phyloP scores from a whole-genome alignment of 139 green algal genomes.

The Coelastrella sp. region DNA sequence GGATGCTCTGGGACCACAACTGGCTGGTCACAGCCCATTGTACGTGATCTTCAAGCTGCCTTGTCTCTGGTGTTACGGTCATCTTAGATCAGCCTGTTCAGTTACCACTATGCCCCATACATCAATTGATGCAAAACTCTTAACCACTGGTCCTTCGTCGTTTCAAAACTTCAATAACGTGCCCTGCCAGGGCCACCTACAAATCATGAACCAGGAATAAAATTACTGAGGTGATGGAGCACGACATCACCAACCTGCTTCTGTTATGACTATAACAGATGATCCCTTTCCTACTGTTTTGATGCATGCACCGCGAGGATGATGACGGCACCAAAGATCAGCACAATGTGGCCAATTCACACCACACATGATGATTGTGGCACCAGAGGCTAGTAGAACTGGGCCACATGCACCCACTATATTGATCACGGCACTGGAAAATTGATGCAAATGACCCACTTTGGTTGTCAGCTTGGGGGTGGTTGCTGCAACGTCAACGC shows the following conservation, averaged over 20 bases:
- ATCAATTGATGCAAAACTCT: too few species aligned
- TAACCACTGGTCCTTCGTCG: neutral
- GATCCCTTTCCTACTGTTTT: neutral
- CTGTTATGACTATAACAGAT: too few species aligned
- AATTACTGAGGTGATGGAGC: neutral
- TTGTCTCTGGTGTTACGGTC: constrained; percentile 70
- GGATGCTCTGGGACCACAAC: constrained; percentile 74
- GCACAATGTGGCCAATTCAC: neutral
- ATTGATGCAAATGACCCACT: neutral
- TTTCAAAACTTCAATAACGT: neutral
- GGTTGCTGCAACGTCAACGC: neutral
- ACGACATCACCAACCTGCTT: neutral
- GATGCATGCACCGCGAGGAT: neutral
- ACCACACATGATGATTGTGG: neutral
- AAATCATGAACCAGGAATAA: neutral
- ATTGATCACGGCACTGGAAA: neutral
- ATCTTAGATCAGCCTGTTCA: neutral
- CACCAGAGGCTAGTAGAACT: neutral
- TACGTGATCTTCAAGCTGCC: constrained; percentile 54
- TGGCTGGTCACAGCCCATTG: constrained; percentile 65
- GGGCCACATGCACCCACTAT: too few species aligned
- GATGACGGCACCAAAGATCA: neutral
- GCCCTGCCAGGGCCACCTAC: neutral
- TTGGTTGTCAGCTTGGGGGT: neutral
- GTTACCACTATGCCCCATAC: too few species aligned